A percentile compares a stretch with the other conserved stretches of the same genome.
Conservation (phyloP, 2,329 filamentous ascomycete species). For the Talaromyces sp. region DNA sequence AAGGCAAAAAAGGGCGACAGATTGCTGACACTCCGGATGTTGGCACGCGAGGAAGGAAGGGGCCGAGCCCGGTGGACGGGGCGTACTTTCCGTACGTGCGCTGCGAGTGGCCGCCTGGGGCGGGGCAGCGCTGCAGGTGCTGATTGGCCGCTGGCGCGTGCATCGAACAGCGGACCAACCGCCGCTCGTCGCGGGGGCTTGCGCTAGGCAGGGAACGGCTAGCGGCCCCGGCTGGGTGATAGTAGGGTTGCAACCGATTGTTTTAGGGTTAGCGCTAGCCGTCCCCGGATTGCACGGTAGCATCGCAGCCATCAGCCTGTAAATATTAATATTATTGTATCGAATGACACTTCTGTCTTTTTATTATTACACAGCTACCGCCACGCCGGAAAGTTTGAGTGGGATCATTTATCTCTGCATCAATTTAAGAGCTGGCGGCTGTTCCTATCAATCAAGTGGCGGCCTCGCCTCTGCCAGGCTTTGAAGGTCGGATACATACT, state of each 20-base stretch:
- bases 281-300: conserved; percentile 7
- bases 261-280: not conserved
- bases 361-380: not conserved
- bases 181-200: not conserved
- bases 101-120: not conserved
- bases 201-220: not conserved
- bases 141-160: not conserved
- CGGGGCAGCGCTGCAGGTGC: not conserved
- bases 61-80: not conserved
- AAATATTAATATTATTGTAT: too few species aligned
- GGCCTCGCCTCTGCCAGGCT: too few species aligned
- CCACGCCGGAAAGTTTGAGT: too few species aligned
- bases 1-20: not conserved
- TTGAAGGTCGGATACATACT: too few species aligned
- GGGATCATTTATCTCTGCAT: too few species aligned
- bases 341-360: too few species aligned
- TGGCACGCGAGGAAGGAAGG: not conserved
- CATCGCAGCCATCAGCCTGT: not conserved
- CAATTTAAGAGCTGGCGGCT: too few species aligned
- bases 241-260: conserved; percentile 8
- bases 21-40: too few species aligned
- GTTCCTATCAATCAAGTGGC: too few species aligned
- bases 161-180: not conserved
- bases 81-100: not conserved
- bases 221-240: not conserved